phyloP scores from a whole-genome alignment of 2,329 filamentous ascomycete species.

The Mariannaea sp. region DNA sequence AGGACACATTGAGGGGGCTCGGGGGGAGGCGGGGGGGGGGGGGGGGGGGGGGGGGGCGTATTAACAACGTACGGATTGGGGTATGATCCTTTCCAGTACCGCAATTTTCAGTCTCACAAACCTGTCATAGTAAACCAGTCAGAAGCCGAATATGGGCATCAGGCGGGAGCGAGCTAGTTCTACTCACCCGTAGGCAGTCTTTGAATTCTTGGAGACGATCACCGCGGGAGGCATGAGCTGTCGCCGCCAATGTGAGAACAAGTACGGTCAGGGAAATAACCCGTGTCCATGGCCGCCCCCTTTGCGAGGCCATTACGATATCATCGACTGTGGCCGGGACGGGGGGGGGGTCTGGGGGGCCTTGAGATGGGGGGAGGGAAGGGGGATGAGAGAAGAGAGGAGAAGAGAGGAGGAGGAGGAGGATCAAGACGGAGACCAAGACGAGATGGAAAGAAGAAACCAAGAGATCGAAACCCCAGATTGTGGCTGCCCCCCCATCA shows the following conservation, averaged over 20 bases:
- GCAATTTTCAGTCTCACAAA: constrained; percentile 84
- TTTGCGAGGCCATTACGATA: constrained; percentile 39
- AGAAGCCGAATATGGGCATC: constrained; percentile 13
- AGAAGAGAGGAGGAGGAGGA: constrained; percentile 1
- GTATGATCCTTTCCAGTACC: constrained; percentile 61
- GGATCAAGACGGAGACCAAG: no score
- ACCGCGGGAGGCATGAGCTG: constrained; percentile 74
- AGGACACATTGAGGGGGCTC: constrained; percentile 8
- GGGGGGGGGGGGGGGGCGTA: neutral
- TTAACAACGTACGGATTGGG: constrained; percentile 67
- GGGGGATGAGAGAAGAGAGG: neutral
- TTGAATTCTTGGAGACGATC: constrained; percentile 87
- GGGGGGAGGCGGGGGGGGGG: constrained; percentile 13
- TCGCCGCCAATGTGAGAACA: constrained; percentile 47
- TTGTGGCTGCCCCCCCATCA: constrained; percentile 32
- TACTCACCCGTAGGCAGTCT: constrained; percentile 76
- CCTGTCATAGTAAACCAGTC: constrained; percentile 53
- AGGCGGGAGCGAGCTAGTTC: neutral
- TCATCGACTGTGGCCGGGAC: constrained; percentile 36
- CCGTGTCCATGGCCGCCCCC: constrained; percentile 42
- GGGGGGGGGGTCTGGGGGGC: no score
- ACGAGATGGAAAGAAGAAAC: constrained; percentile 17
- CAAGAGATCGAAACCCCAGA: constrained; percentile 19
- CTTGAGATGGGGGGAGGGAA: constrained; percentile 6
- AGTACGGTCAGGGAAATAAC: constrained; percentile 43